A percentile compares a stretch with the other conserved stretches of the same genome.
phyloP scores from a whole-genome alignment of 306 rosid genomes.

The barrel medic (Medicago truncatula) region MtrunA17r5.0-ANR NC_053043.1:7196001-7196500 shows the following conservation, averaged over 20 bases:
- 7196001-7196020: constrained; percentile 85
- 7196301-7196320: constrained; percentile 46
- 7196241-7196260: constrained; percentile 85
- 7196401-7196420: constrained; percentile 39
- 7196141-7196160: constrained; percentile 71
- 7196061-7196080: constrained; percentile 62
- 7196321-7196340: constrained; percentile 38
- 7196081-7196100: constrained; percentile 60
- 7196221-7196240: constrained; percentile 78
- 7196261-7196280: constrained; percentile 92
- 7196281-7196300: constrained; percentile 43
- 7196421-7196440: constrained; percentile 34
- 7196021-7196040: constrained; percentile 67
- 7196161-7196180: constrained; percentile 75
- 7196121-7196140: constrained; percentile 63
- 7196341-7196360: constrained; percentile 34
- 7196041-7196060: constrained; percentile 68
- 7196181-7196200: constrained; percentile 69
- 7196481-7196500: constrained; percentile 36
- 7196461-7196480: constrained; percentile 38
- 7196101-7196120: constrained; percentile 62
- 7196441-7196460: constrained; percentile 40
- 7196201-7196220: constrained; percentile 82
- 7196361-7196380: neutral
- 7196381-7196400: constrained; percentile 40